These are phyloP conservation scores for Tulasnella sp. DNA, from an alignment of 768 basidiomycete genomes.

Conservation along the genomic window DNA sequence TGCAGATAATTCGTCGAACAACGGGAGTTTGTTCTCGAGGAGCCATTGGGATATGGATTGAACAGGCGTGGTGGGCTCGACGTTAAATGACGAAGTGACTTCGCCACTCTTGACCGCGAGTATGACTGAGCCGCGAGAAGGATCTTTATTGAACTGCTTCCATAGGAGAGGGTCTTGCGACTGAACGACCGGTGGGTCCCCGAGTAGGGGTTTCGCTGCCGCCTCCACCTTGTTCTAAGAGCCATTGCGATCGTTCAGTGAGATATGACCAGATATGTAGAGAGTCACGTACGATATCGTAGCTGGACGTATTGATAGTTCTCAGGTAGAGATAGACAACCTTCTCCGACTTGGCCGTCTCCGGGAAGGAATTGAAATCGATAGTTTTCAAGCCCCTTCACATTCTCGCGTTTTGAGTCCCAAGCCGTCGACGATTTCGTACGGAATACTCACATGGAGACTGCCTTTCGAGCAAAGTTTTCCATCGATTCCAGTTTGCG, in stretches of 20 bases:
- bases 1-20: slow-evolving; percentile 66
- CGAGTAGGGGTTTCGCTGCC: slow-evolving; percentile 50
- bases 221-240: slow-evolving; percentile 53
- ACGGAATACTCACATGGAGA: slow-evolving; percentile 51
- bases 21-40: slow-evolving; percentile 65
- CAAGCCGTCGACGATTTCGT: not conserved
- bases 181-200: slow-evolving; percentile 50
- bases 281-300: slow-evolving; percentile 38
- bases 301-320: slow-evolving; percentile 37
- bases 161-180: slow-evolving; percentile 42
- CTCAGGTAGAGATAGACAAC: slow-evolving; percentile 61
- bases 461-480: slow-evolving; percentile 62
- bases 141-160: slow-evolving; percentile 36
- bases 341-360: slow-evolving; percentile 45
- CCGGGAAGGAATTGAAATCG: slow-evolving; percentile 41
- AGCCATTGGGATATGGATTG: slow-evolving; percentile 49
- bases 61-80: slow-evolving; percentile 17
- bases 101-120: slow-evolving; percentile 28
- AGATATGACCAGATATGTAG: not conserved
- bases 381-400: slow-evolving; percentile 45
- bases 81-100: slow-evolving; percentile 24
- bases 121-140: slow-evolving; percentile 34
- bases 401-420: slow-evolving; percentile 9
- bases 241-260: not conserved
- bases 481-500: slow-evolving; percentile 68